Percentiles rank a stretch among this genome's conserved stretches.
These are phyloP conservation scores for Scheffersomyces stipitis DNA, from an alignment of 805 yeast genomes.

Conservation along the genomic window DNA sequence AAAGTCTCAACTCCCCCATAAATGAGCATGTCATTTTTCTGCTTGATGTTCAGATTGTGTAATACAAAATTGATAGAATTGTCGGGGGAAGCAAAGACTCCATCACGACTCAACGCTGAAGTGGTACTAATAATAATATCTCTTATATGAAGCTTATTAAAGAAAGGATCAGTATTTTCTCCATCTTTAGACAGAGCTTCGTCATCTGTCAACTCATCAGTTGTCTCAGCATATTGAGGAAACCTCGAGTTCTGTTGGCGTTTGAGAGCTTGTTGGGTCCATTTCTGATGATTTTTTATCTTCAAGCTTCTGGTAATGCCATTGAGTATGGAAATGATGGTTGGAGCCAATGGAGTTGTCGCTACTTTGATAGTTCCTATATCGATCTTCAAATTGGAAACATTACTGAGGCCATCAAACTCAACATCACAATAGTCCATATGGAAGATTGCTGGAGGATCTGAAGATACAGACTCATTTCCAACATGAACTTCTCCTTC, in stretches of 20 bases:
- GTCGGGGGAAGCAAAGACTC: slow-evolving; percentile 38
- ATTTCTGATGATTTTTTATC: slow-evolving; percentile 29
- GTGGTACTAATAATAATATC: slow-evolving; percentile 43
- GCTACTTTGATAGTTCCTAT: slow-evolving; percentile 44
- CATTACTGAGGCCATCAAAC: slow-evolving; percentile 47
- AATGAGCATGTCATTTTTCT: slow-evolving; percentile 39
- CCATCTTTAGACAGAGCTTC: slow-evolving; percentile 8
- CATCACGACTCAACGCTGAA: slow-evolving; percentile 44
- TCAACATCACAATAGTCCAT: slow-evolving; percentile 39
- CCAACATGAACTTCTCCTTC: slow-evolving; percentile 2
- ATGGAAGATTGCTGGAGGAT: slow-evolving; percentile 22
- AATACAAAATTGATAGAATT: slow-evolving; percentile 24
- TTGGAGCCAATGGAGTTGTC: slow-evolving; percentile 42
- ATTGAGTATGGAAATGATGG: slow-evolving; percentile 34
- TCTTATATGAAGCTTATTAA: slow-evolving; percentile 39
- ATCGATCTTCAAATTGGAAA: slow-evolving; percentile 36
- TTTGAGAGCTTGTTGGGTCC: slow-evolving; percentile 13
- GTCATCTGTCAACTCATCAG: slow-evolving; percentile 6
- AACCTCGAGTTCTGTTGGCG: slow-evolving; percentile 11
- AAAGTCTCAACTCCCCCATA: slow-evolving; percentile 50
- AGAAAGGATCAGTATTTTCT: slow-evolving; percentile 18
- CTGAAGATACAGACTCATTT: slow-evolving; percentile 1
- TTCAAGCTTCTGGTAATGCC: slow-evolving; percentile 37
- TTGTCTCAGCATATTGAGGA: slow-evolving; percentile 24
- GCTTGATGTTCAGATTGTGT: slow-evolving; percentile 38